Conservation (phyloP, 2,329 filamentous ascomycete genomes). For the Clarireedia paspali region DNA sequence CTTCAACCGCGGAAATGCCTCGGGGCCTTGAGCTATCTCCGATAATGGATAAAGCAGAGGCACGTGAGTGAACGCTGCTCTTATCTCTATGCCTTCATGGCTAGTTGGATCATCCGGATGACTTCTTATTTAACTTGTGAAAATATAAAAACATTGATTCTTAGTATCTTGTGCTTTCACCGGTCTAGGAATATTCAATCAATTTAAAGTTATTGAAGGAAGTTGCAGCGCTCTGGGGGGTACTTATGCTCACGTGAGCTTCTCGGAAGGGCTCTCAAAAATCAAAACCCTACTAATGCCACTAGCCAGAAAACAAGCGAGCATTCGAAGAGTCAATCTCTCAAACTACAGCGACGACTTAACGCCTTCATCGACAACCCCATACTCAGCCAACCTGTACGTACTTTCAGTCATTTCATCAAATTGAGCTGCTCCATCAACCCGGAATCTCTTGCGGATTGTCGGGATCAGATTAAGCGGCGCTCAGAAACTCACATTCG, state of each 20-base stretch:
- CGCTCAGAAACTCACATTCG: not conserved
- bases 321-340: not conserved
- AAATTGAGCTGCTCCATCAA: not conserved
- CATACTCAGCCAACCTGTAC: slow-evolving; percentile 7
- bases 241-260: not conserved
- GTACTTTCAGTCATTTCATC: not conserved
- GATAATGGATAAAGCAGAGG: not conserved
- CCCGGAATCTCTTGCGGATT: not conserved
- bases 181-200: not conserved
- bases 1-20: not conserved
- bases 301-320: slow-evolving; percentile 3
- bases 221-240: not conserved
- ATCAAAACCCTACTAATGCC: slow-evolving; percentile 1
- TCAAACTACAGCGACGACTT: not conserved
- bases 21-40: not conserved
- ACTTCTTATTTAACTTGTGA: not conserved
- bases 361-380: slow-evolving; percentile 3
- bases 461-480: not conserved
- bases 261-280: not conserved
- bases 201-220: not conserved
- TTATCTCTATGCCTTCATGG: too few species aligned
- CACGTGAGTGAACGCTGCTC: not conserved
- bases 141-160: too few species aligned
- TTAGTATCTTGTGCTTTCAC: too few species aligned
- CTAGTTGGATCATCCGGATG: not conserved